Conservation (phyloP, 768 basidiomycete species). For the Boletellus ananiceps region DNA sequence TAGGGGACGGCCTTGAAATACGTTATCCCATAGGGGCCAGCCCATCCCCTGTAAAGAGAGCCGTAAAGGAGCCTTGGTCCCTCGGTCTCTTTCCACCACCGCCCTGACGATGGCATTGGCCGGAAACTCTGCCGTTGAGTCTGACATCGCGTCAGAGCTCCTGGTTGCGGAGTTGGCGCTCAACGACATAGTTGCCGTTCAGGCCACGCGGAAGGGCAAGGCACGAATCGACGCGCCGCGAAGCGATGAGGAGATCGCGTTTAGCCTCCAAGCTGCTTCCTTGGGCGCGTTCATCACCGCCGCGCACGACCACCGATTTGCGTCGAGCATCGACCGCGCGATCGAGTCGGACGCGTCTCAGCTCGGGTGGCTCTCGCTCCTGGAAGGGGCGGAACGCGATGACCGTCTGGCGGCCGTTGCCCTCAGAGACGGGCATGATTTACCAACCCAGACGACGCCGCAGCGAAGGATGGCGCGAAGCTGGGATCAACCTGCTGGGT, state of each 20-base stretch:
- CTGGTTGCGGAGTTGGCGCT: conserved; percentile 40
- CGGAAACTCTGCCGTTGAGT: conserved; percentile 13
- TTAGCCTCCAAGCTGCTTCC: conserved; percentile 38
- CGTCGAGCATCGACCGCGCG: conserved; percentile 40
- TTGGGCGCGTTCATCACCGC: conserved; percentile 26
- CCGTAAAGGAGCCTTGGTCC: not conserved
- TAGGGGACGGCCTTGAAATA: no score
- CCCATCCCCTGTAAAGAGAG: not conserved
- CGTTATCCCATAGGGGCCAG: no score
- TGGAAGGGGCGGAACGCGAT: conserved; percentile 37
- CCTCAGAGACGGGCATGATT: conserved; percentile 26
- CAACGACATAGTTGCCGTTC: conserved; percentile 38
- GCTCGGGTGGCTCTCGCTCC: conserved; percentile 27
- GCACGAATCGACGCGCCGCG: conserved; percentile 25
- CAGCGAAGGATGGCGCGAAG: conserved; percentile 13
- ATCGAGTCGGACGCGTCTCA: conserved; percentile 33
- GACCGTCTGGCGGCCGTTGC: conserved; percentile 42
- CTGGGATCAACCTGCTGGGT: conserved; percentile 3
- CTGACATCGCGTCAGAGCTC: conserved; percentile 35
- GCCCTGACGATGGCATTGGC: conserved; percentile 4
- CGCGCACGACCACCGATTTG: conserved; percentile 38
- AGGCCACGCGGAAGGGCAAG: conserved; percentile 36
- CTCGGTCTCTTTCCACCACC: no score
- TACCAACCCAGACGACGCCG: conserved; percentile 15
- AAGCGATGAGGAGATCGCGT: conserved; percentile 44